phyloP scores from a whole-genome alignment of 768 basidiomycete species.

The Pholiota molesta region DNA sequence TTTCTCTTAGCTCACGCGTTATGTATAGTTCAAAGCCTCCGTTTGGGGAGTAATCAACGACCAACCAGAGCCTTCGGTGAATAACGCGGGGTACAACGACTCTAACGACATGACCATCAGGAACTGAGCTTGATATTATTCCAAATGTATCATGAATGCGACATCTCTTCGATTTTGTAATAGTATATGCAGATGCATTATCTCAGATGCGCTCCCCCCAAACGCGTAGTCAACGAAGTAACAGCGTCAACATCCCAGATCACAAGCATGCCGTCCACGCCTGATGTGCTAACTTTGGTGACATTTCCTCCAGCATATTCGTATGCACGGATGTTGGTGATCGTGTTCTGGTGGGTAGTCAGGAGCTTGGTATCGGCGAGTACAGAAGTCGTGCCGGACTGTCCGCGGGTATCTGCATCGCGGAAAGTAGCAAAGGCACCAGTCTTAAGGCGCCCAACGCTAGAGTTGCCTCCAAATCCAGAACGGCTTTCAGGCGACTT shows the following conservation, averaged over 20 bases:
- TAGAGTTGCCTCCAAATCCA: conserved; percentile 46
- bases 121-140: conserved; percentile 16
- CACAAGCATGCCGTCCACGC: conserved; percentile 91
- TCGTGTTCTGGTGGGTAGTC: conserved; percentile 98
- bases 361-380: conserved; percentile 70
- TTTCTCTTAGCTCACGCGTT: neutral
- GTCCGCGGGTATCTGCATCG: conserved; percentile 84
- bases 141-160: conserved; percentile 13
- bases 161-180: conserved; percentile 1
- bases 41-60: conserved; percentile 94
- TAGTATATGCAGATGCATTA: conserved; percentile 15
- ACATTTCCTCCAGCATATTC: conserved; percentile 60
- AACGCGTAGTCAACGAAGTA: conserved; percentile 47
- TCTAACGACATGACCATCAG: conserved; percentile 29
- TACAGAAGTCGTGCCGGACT: conserved; percentile 33
- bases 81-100: conserved; percentile 25
- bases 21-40: conserved; percentile 86
- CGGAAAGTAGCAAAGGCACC: conserved; percentile 95
- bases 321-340: conserved; percentile 87
- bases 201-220: conserved; percentile 52
- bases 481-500: conserved; percentile 48
- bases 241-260: conserved; percentile 83
- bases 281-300: conserved; percentile 82
- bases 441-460: conserved; percentile 82
- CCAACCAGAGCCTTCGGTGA: conserved; percentile 45